Percentiles rank a stretch among this genome's conserved stretches.
phyloP scores from a whole-genome alignment of 2,329 filamentous ascomycete genomes.

The Xylaria sp. region DNA sequence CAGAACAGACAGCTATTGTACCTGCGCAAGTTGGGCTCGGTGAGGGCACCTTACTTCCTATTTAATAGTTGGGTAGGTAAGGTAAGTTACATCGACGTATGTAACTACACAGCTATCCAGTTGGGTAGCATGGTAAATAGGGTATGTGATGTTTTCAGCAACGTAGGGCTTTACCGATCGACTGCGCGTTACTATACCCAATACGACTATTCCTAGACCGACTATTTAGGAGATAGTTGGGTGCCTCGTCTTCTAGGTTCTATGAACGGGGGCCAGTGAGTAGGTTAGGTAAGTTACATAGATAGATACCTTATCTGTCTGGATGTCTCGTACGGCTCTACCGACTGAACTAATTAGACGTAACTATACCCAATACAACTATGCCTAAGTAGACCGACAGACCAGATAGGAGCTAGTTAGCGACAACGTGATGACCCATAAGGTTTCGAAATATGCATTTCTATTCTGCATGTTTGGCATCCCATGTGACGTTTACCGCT shows the following conservation, averaged over 20 bases:
- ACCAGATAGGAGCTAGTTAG: slow-evolving; percentile 2
- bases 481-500: background rate
- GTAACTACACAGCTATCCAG: slow-evolving; percentile 6
- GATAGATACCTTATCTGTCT: background rate
- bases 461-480: background rate
- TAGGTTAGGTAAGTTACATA: slow-evolving; percentile 19
- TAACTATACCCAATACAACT: slow-evolving; percentile 1
- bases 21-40: slow-evolving; percentile 13
- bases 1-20: background rate
- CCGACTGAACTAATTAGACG: background rate
- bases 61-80: background rate
- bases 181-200: background rate
- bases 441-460: slow-evolving; percentile 1
- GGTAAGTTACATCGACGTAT: slow-evolving; percentile 5
- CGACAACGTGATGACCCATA: background rate
- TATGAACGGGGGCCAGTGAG: no score
- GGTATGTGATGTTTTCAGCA: background rate
- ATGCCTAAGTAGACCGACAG: background rate
- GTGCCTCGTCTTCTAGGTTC: background rate
- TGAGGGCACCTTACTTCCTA: background rate
- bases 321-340: background rate
- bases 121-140: background rate
- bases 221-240: background rate
- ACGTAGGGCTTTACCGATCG: background rate
- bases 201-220: background rate